Percentiles rank a stretch among this genome's conserved stretches.
Conservation (phyloP, 768 basidiomycete species). For the Leccinum barrowsii region DNA sequence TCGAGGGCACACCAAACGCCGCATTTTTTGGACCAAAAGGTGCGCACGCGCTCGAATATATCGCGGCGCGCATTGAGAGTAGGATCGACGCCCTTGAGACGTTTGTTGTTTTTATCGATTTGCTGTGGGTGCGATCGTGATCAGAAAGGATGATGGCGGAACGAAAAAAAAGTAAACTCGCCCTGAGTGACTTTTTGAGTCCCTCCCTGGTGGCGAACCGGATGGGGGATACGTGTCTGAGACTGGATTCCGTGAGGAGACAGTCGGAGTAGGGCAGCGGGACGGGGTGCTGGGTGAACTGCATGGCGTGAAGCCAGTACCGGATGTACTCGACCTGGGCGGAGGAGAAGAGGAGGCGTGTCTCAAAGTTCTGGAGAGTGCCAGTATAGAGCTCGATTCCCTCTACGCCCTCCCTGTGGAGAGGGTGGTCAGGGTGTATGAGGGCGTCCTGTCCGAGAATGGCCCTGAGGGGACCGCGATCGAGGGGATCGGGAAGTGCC, state of each 20-base stretch:
- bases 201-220: slow-evolving; percentile 51
- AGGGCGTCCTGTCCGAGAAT: slow-evolving; percentile 69
- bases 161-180: slow-evolving; percentile 16
- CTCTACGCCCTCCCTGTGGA: slow-evolving; percentile 57
- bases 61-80: slow-evolving; percentile 53
- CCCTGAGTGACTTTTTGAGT: slow-evolving; percentile 61
- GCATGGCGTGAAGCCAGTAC: slow-evolving; percentile 78
- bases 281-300: slow-evolving; percentile 58
- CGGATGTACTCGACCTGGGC: slow-evolving; percentile 82
- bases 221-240: slow-evolving; percentile 57
- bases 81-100: slow-evolving; percentile 61
- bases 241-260: slow-evolving; percentile 56
- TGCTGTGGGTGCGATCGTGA: slow-evolving; percentile 38
- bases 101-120: slow-evolving; percentile 79
- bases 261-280: slow-evolving; percentile 79
- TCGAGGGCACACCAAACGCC: slow-evolving; percentile 79
- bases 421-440: slow-evolving; percentile 68
- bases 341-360: slow-evolving; percentile 78
- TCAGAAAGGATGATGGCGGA: not conserved
- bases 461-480: slow-evolving; percentile 63
- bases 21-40: slow-evolving; percentile 56
- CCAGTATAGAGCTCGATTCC: slow-evolving; percentile 73
- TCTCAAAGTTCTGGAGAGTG: slow-evolving; percentile 71
- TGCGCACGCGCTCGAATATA: slow-evolving; percentile 65
- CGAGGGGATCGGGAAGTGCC: slow-evolving; percentile 54